phyloP scores from a whole-genome alignment of 305 asterid species.

The Stenogyne calaminthoides region DNA sequence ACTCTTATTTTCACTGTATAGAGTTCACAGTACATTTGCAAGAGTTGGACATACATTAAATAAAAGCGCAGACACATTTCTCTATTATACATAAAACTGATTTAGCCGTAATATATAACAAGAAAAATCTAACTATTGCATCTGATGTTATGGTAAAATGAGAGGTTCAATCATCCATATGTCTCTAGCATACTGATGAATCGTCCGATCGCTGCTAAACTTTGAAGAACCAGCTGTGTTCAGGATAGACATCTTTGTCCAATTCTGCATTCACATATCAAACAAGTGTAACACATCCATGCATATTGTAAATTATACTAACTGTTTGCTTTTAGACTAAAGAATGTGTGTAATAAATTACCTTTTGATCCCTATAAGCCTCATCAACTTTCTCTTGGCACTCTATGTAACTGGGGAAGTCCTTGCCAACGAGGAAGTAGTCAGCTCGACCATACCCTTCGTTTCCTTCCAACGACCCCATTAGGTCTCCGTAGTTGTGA shows the following conservation, averaged over 20 bases:
- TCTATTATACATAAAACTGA: background rate
- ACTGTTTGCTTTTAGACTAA: background rate
- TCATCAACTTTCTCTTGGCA: constrained; percentile 69
- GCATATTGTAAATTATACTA: background rate
- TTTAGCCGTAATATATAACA: background rate
- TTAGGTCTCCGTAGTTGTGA: constrained; percentile 52
- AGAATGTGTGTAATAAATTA: background rate
- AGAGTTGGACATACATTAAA: constrained; percentile 5
- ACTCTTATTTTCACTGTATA: background rate
- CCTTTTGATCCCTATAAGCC: constrained; percentile 64
- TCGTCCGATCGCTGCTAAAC: constrained; percentile 71
- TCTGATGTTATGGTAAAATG: constrained; percentile 37
- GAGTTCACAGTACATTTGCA: background rate
- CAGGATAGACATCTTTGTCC: constrained; percentile 70
- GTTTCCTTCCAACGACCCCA: constrained; percentile 73
- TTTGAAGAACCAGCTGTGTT: constrained; percentile 70
- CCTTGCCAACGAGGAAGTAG: constrained; percentile 70
- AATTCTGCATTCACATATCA: constrained; percentile 40
- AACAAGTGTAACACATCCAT: background rate
- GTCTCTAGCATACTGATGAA: constrained; percentile 66
- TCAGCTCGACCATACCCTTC: constrained; percentile 75
- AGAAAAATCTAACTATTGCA: background rate
- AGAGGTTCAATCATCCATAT: constrained; percentile 69
- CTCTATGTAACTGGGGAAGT: constrained; percentile 63
- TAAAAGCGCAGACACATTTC: background rate